These are phyloP conservation scores for Digitaria exilis DNA, from an alignment of 202 grass and related monocot genomes.

Conservation along the genomic window DNA sequence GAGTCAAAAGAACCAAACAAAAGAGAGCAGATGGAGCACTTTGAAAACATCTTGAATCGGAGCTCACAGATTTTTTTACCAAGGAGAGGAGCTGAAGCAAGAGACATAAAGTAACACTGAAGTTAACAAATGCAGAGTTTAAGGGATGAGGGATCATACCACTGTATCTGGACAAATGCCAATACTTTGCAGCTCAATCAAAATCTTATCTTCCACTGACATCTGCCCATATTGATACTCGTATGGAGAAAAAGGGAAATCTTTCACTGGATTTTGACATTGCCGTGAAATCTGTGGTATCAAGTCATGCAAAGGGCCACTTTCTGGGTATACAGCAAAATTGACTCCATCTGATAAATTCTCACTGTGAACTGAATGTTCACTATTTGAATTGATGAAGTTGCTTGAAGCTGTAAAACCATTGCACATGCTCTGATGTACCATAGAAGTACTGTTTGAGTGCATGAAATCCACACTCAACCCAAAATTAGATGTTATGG, in stretches of 20 bases:
- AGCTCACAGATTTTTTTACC: not conserved
- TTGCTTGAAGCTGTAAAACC: constrained; percentile 56
- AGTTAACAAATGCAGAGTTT: constrained; percentile 11
- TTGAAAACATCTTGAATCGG: not conserved
- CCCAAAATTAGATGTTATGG: constrained; percentile 45
- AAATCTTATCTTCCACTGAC: constrained; percentile 78
- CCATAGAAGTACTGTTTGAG: constrained; percentile 44
- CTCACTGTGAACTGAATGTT: constrained; percentile 37
- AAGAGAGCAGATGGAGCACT: not conserved
- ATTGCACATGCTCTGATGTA: constrained; percentile 50
- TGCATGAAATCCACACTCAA: constrained; percentile 47
- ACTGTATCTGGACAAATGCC: constrained; percentile 66
- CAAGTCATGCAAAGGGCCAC: constrained; percentile 37
- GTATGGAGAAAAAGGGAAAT: constrained; percentile 38
- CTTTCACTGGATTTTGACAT: constrained; percentile 30
- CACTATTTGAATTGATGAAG: constrained; percentile 50
- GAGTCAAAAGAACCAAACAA: not conserved
- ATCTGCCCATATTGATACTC: constrained; percentile 68
- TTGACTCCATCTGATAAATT: constrained; percentile 42
- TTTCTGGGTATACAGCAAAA: constrained; percentile 43
- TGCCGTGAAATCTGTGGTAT: constrained; percentile 40
- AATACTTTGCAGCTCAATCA: constrained; percentile 85
- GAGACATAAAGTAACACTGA: constrained; percentile 4
- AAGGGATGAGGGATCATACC: constrained; percentile 52
- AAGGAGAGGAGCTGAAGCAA: not conserved